phyloP scores from a whole-genome alignment of 495 filamentous ascomycete species.

The Aspergillus mulundensis region DNA sequence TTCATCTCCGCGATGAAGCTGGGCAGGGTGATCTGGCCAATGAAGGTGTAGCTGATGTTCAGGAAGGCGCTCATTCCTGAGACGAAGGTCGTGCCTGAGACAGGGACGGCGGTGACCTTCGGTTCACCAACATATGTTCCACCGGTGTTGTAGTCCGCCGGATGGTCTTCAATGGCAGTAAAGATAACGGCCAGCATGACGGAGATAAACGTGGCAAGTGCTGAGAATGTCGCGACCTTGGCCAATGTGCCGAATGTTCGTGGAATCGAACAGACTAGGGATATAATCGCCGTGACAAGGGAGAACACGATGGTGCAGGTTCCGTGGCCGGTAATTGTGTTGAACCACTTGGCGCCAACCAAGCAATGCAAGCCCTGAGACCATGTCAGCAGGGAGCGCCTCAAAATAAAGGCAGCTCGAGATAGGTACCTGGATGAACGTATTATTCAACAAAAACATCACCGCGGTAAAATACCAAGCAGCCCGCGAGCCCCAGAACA shows the following conservation, averaged over 20 bases:
- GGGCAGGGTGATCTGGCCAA: slow-evolving; percentile 86
- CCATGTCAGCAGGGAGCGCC: slow-evolving; percentile 12
- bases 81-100: slow-evolving; percentile 72
- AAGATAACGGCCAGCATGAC: slow-evolving; percentile 78
- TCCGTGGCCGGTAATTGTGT: slow-evolving; percentile 67
- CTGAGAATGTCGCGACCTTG: slow-evolving; percentile 68
- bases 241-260: slow-evolving; percentile 77
- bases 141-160: slow-evolving; percentile 53
- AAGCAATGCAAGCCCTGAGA: slow-evolving; percentile 69
- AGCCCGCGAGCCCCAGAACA: slow-evolving; percentile 74
- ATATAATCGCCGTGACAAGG: slow-evolving; percentile 63
- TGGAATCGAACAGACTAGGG: slow-evolving; percentile 71
- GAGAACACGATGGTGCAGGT: slow-evolving; percentile 72
- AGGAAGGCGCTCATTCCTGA: slow-evolving; percentile 75
- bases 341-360: slow-evolving; percentile 75
- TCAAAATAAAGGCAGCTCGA: slow-evolving; percentile 3
- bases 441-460: slow-evolving; percentile 91
- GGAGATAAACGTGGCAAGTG: slow-evolving; percentile 81
- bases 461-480: slow-evolving; percentile 80
- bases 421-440: slow-evolving; percentile 64
- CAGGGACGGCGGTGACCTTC: slow-evolving; percentile 59
- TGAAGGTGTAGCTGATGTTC: slow-evolving; percentile 90
- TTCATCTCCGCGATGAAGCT: slow-evolving; percentile 93
- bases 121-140: slow-evolving; percentile 46
- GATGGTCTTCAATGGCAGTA: slow-evolving; percentile 65